A percentile compares a stretch with the other conserved stretches of the same genome.
phyloP scores from a whole-genome alignment of 2,329 filamentous ascomycete species.

The Mycosphaerella arachidis region DNA sequence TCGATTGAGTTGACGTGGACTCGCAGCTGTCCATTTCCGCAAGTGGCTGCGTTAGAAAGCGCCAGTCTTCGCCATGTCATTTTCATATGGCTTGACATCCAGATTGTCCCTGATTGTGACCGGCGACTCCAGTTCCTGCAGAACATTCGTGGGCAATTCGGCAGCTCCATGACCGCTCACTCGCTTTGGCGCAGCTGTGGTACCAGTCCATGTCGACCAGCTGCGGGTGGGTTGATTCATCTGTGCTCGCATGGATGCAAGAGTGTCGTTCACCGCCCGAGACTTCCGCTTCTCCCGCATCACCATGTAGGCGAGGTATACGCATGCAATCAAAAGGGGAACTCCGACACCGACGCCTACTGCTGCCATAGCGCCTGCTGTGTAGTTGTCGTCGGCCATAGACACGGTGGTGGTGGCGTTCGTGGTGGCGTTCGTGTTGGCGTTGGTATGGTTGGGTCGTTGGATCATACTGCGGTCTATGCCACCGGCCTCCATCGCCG shows the following conservation, averaged over 20 bases:
- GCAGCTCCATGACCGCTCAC: not conserved
- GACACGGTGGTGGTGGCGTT: not conserved
- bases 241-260: not conserved
- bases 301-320: conserved; percentile 2
- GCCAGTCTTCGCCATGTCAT: not conserved
- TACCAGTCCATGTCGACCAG: not conserved
- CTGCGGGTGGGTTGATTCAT: not conserved
- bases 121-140: not conserved
- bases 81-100: not conserved
- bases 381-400: conserved; percentile 1
- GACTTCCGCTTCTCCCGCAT: conserved; percentile 62
- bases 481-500: conserved; percentile 8
- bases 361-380: conserved; percentile 8
- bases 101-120: not conserved
- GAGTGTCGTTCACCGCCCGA: not conserved
- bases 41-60: not conserved
- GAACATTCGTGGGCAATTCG: not conserved
- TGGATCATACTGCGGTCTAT: not conserved
- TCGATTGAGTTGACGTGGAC: no score
- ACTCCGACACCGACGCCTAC: conserved; percentile 12
- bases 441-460: not conserved
- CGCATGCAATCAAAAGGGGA: conserved; percentile 8
- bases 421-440: not conserved
- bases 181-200: not conserved
- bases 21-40: no score